Percentiles rank a stretch among this genome's conserved stretches.
Evolutionary conservation across 2,329 filamentous ascomycete genomes (phyloP).

Genomic region (Exophiala mesophila): DNA sequence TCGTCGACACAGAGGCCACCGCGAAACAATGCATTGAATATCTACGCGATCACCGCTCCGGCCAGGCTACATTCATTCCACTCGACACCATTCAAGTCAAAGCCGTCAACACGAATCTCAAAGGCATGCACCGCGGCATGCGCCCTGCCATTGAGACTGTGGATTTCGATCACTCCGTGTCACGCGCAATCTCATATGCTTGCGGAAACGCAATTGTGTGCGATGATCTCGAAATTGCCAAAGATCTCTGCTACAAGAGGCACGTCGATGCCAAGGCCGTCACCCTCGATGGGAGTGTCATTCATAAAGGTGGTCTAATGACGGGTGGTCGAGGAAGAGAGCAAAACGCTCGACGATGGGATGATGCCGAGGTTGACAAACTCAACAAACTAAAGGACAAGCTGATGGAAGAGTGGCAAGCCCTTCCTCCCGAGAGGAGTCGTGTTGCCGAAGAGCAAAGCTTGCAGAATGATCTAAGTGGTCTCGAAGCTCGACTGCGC

Average conservation of each 20-base stretch:
- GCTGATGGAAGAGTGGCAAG: conserved; percentile 69
- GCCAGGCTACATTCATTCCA: conserved; percentile 90
- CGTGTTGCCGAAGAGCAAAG: conserved; percentile 72
- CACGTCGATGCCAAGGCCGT: conserved; percentile 89
- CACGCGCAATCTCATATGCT: conserved; percentile 89
- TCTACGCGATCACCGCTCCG: conserved; percentile 80
- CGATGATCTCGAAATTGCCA: conserved; percentile 79
- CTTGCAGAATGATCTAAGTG: conserved; percentile 71
- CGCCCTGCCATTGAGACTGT: conserved; percentile 93
- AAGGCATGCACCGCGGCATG: conserved; percentile 76
- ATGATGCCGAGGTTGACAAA: conserved; percentile 83
- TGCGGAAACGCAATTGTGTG: conserved; percentile 95
- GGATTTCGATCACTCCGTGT: conserved; percentile 81
- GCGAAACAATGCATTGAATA: conserved; percentile 92
- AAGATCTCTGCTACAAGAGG: conserved; percentile 80
- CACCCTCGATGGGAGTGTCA: conserved; percentile 89
- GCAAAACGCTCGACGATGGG: conserved; percentile 74
- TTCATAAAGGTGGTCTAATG: conserved; percentile 94
- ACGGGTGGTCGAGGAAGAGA: conserved; percentile 84
- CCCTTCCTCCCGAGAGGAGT: conserved; percentile 72
- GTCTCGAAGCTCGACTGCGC: conserved; percentile 70
- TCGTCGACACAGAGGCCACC: conserved; percentile 92
- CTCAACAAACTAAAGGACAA: conserved; percentile 72
- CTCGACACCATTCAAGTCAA: conserved; percentile 97
- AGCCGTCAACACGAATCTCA: conserved; percentile 81